A percentile compares a stretch with the other conserved stretches of the same genome.
Conservation (phyloP, 257 asterid genomes). For the Scutellaria barbata region DNA sequence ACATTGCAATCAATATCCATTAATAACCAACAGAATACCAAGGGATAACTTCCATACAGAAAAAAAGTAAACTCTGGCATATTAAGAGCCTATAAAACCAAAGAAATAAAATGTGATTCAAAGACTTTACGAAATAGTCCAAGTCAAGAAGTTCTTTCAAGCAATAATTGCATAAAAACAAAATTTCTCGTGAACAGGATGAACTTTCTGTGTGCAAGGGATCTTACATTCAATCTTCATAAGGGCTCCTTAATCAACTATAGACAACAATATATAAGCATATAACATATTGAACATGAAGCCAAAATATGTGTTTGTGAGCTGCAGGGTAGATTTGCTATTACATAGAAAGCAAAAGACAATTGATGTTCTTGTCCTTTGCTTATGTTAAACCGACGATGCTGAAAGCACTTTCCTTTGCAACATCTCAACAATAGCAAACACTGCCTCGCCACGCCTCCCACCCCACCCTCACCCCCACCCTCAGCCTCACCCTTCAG, state of each 20-base stretch:
- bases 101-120: neutral
- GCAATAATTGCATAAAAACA: neutral
- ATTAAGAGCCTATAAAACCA: neutral
- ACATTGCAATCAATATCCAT: conserved; percentile 23
- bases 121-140: neutral
- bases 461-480: too few species aligned
- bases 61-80: neutral
- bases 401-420: too few species aligned
- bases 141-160: neutral
- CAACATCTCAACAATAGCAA: too few species aligned
- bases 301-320: neutral
- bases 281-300: conserved; percentile 15
- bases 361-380: neutral
- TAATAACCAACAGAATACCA: conserved; percentile 26
- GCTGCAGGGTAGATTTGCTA: neutral
- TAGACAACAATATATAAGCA: neutral
- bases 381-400: neutral
- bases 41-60: neutral
- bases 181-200: neutral
- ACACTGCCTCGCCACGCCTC: too few species aligned
- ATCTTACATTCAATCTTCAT: neutral
- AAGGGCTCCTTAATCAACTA: neutral
- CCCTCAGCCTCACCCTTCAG: too few species aligned
- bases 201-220: neutral
- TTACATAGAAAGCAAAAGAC: neutral